Percentiles rank a stretch among this genome's conserved stretches.
These are phyloP conservation scores for Polychaeton citri DNA, from an alignment of 2,329 filamentous ascomycete species.

Conservation along the genomic window DNA sequence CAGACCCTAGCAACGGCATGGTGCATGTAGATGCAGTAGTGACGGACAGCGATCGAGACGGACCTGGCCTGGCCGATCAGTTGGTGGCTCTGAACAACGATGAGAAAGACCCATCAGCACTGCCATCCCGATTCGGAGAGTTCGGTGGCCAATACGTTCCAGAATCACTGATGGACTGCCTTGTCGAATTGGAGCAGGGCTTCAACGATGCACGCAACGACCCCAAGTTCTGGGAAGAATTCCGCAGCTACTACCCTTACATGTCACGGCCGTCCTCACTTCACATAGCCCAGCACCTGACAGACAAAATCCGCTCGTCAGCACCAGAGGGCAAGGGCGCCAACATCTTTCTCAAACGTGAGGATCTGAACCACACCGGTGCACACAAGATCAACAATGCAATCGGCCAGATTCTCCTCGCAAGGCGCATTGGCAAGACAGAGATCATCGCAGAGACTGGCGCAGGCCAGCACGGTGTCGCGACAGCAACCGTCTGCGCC, in stretches of 20 bases:
- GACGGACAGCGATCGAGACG: constrained; percentile 39
- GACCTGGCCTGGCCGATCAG: constrained; percentile 64
- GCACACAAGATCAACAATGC: constrained; percentile 99
- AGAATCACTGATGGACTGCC: constrained; percentile 93
- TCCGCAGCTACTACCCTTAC: constrained; percentile 87
- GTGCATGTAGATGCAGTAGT: constrained; percentile 59
- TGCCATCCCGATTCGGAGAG: constrained; percentile 81
- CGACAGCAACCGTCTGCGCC: constrained; percentile 91
- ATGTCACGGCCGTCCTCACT: constrained; percentile 91
- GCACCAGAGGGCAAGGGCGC: constrained; percentile 57
- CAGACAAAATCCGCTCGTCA: constrained; percentile 43
- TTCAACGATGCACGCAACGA: constrained; percentile 83
- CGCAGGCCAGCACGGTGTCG: constrained; percentile 93
- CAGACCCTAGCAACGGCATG: constrained; percentile 28
- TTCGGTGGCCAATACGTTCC: constrained; percentile 97
- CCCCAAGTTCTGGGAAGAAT: constrained; percentile 92
- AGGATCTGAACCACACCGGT: constrained; percentile 95
- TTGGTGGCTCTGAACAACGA: constrained; percentile 66
- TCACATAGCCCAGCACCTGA: constrained; percentile 77
- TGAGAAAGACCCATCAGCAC: constrained; percentile 36
- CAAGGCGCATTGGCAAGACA: constrained; percentile 77
- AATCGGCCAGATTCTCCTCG: constrained; percentile 80
- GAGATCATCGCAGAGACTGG: constrained; percentile 97
- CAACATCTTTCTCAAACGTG: constrained; percentile 94
- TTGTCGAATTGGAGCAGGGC: constrained; percentile 77